Conservation (phyloP, 345 rosid genomes). For the Citrus sinensis region DNA sequence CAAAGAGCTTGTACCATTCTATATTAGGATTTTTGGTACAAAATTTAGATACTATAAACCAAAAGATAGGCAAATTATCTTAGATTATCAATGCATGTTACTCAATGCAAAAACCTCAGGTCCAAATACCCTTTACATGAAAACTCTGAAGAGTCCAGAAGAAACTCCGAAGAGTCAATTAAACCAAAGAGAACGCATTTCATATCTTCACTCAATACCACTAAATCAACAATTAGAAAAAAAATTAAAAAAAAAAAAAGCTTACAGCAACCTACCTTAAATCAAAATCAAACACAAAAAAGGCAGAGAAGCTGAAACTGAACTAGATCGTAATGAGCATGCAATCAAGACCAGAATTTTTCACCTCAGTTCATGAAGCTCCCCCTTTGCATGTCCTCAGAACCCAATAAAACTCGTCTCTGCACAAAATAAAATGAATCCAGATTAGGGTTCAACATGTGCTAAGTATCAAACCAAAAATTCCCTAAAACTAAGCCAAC, state of each 20-base stretch:
- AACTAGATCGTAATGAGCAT: conserved; percentile 18
- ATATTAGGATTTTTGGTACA: not conserved
- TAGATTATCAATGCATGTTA: conserved; percentile 8
- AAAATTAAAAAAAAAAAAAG: not conserved
- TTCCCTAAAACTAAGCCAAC: not conserved
- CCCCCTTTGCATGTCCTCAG: conserved; percentile 27
- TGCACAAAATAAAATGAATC: conserved; percentile 14
- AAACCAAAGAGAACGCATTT: conserved; percentile 23
- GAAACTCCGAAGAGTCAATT: conserved; percentile 5
- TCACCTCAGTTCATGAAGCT: conserved; percentile 28
- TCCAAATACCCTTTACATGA: conserved; percentile 17
- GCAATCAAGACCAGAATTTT: conserved; percentile 19
- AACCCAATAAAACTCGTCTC: conserved; percentile 18
- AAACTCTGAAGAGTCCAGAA: conserved; percentile 1
- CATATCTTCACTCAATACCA: conserved; percentile 6
- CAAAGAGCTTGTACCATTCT: not conserved
- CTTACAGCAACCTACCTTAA: conserved; percentile 8
- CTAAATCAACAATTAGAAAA: conserved; percentile 7
- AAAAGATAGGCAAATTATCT: not conserved
- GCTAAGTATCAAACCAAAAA: not conserved
- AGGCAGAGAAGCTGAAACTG: conserved; percentile 2
- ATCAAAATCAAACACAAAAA: conserved; percentile 9
- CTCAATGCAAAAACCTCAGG: conserved; percentile 15
- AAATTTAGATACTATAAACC: not conserved
- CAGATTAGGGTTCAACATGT: conserved; percentile 20